phyloP scores from a whole-genome alignment of 148 eudicot genomes.

The Agrostemma githago region DNA sequence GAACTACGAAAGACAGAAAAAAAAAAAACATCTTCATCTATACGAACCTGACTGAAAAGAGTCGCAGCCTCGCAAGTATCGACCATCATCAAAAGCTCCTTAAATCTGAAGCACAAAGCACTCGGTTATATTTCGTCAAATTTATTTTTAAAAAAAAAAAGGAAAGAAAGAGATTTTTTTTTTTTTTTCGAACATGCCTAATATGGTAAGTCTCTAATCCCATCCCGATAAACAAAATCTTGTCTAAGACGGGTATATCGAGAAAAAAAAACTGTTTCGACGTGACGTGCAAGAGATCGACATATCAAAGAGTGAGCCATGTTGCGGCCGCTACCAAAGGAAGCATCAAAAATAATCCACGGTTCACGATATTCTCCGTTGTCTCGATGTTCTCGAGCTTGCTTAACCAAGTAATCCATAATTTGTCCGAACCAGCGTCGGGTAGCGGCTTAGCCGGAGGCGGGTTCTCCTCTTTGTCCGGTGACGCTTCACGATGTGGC shows the following conservation, averaged over 20 bases:
- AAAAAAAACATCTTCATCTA: too few relatives aligned
- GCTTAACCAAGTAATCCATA: slow-evolving; percentile 38
- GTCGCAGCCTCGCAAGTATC: slow-evolving; percentile 99
- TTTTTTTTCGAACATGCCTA: too few relatives aligned
- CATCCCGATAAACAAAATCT: too few relatives aligned
- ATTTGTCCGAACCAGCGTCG: slow-evolving; percentile 27
- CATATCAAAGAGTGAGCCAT: slow-evolving; percentile 51
- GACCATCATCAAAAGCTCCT: slow-evolving; percentile 96
- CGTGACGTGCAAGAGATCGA: neutral
- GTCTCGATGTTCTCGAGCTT: slow-evolving; percentile 44
- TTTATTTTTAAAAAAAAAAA: too few relatives aligned
- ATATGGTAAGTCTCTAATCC: too few relatives aligned
- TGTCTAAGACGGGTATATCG: too few relatives aligned
- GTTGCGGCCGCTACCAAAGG: slow-evolving; percentile 55
- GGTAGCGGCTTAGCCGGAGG: slow-evolving; percentile 27
- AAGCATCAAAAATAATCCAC: slow-evolving; percentile 59
- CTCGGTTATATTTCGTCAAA: neutral
- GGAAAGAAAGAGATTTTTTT: too few relatives aligned
- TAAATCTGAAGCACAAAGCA: slow-evolving; percentile 61
- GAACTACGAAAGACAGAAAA: too few relatives aligned
- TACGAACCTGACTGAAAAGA: slow-evolving; percentile 89
- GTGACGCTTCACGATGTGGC: slow-evolving; percentile 31
- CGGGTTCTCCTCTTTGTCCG: slow-evolving; percentile 23
- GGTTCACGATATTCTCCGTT: slow-evolving; percentile 53
- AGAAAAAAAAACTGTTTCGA: neutral